Evolutionary conservation across 2,329 filamentous ascomycete genomes (phyloP), one percentile per base, ranked within the genome.

Genomic region (Penicillium sp.): DNA sequence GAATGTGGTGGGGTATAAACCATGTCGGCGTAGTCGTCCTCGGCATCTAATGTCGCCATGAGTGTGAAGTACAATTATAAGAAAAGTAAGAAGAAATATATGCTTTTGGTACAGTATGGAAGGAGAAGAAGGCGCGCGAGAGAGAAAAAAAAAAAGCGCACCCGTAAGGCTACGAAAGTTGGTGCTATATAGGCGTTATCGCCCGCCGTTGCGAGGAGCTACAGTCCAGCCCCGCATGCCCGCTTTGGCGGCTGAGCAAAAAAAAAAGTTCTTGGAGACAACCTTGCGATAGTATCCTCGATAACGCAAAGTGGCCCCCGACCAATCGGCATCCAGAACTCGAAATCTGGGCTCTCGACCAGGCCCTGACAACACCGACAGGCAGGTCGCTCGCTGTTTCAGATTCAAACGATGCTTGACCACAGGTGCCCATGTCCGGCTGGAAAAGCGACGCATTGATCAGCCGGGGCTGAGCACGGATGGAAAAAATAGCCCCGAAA

Each of bases 11-110:
- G 67, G 46, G 64, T 67, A 29, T 64, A 69, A 15, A 60, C 61
- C 50, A 68, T 69, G 51, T 70, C 70, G 56, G 53, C 53, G 52
- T 69, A 65, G 19, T 75, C 74, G 23, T 75, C 73, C 23, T 57
- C 55, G 23, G 46, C 31, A 26, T 62, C 55, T 13, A 58, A 48
- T 26, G 23, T 62, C 38, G 50, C 55, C 55, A 62, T 62, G 17
- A 49, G 9, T 35, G 30, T 23, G 17, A 38, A 26, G 8, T 17
- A 41, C 13, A 15, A 41, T 9, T 11, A 26, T 30, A 26, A 23
- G 15, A 8, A 5, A 35, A 23, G 51, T 26, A 26, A 26, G 17
- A 30, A 17, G 9, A 45, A 29, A 21, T 7, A 21, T 21, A 13
- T 21, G 8, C 2, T 49, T 19, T 55, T 11, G 11, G 11, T 35